Conservation (phyloP, 2,329 filamentous ascomycete species). For the Tolypocladium cylindrosporum region DNA sequence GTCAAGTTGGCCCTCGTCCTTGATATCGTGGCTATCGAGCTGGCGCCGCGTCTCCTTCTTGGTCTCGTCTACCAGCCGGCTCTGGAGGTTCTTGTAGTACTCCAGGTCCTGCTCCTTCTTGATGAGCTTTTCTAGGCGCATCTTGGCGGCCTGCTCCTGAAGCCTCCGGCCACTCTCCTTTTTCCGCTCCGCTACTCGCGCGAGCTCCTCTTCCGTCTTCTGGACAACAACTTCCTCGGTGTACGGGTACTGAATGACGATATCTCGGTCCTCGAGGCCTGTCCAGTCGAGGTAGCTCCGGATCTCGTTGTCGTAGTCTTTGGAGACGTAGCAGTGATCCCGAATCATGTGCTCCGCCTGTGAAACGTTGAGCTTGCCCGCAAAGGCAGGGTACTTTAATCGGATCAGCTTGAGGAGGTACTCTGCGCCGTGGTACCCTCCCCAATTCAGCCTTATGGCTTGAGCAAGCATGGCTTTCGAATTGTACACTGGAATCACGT, state of each 20-base stretch:
- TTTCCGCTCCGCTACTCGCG: constrained; percentile 80
- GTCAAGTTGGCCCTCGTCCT: constrained; percentile 80
- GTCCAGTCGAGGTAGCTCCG: constrained; percentile 77
- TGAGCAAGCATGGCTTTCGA: constrained; percentile 76
- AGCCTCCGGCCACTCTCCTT: constrained; percentile 86
- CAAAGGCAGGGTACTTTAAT: constrained; percentile 85
- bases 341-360: constrained; percentile 82
- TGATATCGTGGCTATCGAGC: constrained; percentile 82
- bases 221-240: constrained; percentile 84
- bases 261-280: constrained; percentile 79
- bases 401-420: constrained; percentile 83
- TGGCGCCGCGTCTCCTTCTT: constrained; percentile 88
- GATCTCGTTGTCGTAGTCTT: constrained; percentile 73
- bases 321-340: constrained; percentile 83
- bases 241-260: constrained; percentile 85
- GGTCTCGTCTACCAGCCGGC: constrained; percentile 59
- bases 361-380: constrained; percentile 72
- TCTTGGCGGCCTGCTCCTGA: constrained; percentile 94
- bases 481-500: constrained; percentile 88
- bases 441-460: constrained; percentile 88
- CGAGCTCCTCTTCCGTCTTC: constrained; percentile 91
- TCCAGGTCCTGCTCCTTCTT: constrained; percentile 93
- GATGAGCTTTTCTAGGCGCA: constrained; percentile 90
- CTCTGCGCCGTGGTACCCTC: constrained; percentile 79
- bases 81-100: constrained; percentile 80